phyloP scores from a whole-genome alignment of 495 filamentous ascomycete genomes.

The Penicillium herquei region DNA sequence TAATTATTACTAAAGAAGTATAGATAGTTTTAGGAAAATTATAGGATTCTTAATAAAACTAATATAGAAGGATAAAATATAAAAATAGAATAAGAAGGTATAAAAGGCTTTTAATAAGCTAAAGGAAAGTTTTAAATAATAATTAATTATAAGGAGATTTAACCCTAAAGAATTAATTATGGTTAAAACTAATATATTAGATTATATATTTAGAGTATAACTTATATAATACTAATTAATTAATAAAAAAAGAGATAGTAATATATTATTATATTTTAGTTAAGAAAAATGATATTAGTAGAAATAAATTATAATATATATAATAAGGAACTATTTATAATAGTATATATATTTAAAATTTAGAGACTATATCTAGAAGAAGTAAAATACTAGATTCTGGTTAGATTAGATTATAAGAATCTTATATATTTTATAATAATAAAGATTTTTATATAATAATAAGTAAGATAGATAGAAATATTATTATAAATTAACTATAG shows the following conservation, averaged over 20 bases:
- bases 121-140: neutral
- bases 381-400: neutral
- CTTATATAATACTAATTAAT: no score
- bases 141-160: neutral
- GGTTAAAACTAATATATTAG: neutral
- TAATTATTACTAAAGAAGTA: slow-evolving; percentile 2
- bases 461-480: neutral
- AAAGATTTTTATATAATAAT: neutral
- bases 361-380: neutral
- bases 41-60: neutral
- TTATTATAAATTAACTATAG: neutral
- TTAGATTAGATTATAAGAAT: slow-evolving; percentile 2
- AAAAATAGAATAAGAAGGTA: slow-evolving; percentile 3
- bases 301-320: no score
- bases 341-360: neutral
- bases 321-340: no score
- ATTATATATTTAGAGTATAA: no score
- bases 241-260: no score
- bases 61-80: slow-evolving; percentile 1
- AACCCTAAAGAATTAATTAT: slow-evolving; percentile 2
- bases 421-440: slow-evolving; percentile 1
- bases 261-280: no score
- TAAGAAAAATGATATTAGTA: no score
- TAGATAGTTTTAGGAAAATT: no score
- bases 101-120: neutral